Evolutionary conservation across 208 protist genomes (phyloP).

Genomic region (Lotmaria passim): DNA sequence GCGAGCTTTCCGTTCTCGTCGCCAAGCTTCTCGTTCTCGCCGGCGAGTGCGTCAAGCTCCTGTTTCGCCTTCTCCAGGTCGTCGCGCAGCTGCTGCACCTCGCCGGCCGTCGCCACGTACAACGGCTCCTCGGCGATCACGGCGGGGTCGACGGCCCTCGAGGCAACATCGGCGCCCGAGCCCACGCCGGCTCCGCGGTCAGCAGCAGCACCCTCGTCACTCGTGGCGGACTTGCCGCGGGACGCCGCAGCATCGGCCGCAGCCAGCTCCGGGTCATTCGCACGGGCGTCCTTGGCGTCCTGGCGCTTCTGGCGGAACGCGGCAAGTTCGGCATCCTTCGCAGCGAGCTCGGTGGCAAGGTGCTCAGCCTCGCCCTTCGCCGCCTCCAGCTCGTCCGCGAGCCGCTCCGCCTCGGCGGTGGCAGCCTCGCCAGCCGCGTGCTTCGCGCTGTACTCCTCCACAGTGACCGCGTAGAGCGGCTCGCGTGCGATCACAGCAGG

Average conservation of each 20-base stretch:
- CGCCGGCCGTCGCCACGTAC: slow-evolving; percentile 18
- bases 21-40: background rate
- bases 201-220: background rate
- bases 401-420: background rate
- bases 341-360: slow-evolving; percentile 17
- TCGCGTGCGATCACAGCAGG: slow-evolving; percentile 1
- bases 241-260: slow-evolving; percentile 6
- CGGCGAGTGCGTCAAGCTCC: too few relatives aligned
- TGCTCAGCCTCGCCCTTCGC: background rate
- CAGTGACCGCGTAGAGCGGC: slow-evolving; percentile 5
- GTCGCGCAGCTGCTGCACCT: slow-evolving; percentile 6
- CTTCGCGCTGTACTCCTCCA: slow-evolving; percentile 16
- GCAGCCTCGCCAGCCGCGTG: slow-evolving; percentile 1
- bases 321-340: slow-evolving; percentile 15
- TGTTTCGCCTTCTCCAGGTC: slow-evolving; percentile 4
- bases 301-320: slow-evolving; percentile 16
- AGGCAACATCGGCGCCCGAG: background rate
- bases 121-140: slow-evolving; percentile 18
- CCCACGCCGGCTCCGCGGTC: background rate
- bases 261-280: slow-evolving; percentile 8
- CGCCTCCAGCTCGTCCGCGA: background rate
- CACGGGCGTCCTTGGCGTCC: slow-evolving; percentile 6
- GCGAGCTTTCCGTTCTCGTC: slow-evolving; percentile 3
- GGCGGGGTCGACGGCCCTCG: slow-evolving; percentile 9
- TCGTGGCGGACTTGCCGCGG: background rate